Conservation (phyloP, 495 filamentous ascomycete species). For the Chaetomidium leptoderma region DNA sequence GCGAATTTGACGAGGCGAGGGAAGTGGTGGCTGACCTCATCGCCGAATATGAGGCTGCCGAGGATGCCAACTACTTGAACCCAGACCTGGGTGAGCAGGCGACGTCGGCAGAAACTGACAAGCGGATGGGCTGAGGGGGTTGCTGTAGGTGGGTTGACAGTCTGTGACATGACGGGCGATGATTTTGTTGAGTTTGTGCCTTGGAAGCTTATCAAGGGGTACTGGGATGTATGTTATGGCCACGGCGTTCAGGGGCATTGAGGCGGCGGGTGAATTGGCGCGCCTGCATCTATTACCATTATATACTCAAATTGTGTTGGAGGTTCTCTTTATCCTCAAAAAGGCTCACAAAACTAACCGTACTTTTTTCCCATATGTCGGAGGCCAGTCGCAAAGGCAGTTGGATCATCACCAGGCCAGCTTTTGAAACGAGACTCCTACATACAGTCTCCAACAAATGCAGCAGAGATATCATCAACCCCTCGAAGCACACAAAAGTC, state of each 20-base stretch:
- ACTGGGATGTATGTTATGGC: neutral
- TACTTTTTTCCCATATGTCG: too few relatives aligned
- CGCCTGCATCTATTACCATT: neutral
- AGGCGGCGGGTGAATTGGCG: neutral
- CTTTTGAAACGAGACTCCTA: too few relatives aligned
- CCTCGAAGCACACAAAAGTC: too few relatives aligned
- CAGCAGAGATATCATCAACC: too few relatives aligned
- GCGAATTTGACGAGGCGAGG: constrained; percentile 90
- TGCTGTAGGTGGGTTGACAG: neutral
- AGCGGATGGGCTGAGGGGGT: constrained; percentile 32
- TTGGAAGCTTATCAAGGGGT: neutral
- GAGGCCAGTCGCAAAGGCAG: too few relatives aligned
- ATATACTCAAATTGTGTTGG: neutral
- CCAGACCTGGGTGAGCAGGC: constrained; percentile 52
- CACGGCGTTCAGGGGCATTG: constrained; percentile 14
- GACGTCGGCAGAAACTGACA: constrained; percentile 44
- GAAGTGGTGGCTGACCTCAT: constrained; percentile 85
- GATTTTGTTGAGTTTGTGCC: neutral
- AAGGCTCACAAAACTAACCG: too few relatives aligned
- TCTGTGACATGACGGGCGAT: neutral
- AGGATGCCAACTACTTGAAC: constrained; percentile 80
- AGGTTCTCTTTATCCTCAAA: neutral
- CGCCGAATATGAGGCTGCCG: constrained; percentile 92
- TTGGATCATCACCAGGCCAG: too few relatives aligned
- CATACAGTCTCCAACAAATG: too few relatives aligned